Evolutionary conservation across 2,329 filamentous ascomycete genomes (phyloP).

Genomic region (Calonectria henricotiae): DNA sequence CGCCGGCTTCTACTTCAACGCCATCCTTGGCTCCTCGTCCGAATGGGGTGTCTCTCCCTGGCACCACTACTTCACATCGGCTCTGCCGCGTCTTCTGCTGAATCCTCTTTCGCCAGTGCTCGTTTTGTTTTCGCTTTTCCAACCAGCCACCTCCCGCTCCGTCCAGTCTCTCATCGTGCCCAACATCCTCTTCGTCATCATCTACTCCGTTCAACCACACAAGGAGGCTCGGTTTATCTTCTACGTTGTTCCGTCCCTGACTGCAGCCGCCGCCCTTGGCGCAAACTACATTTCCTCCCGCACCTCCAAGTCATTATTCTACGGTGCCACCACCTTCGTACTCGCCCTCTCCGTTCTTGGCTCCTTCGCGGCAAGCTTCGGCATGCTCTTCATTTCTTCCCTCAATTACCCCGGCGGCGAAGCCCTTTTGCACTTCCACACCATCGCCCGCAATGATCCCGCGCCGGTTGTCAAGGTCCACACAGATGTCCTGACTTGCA

Average conservation of each 20-base stretch:
- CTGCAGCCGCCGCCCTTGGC: conserved; percentile 81
- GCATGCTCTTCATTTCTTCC: conserved; percentile 84
- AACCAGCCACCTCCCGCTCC: conserved; percentile 63
- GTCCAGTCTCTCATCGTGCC: conserved; percentile 74
- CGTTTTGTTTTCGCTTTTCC: conserved; percentile 68
- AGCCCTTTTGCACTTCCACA: conserved; percentile 75
- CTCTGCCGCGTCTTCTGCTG: conserved; percentile 85
- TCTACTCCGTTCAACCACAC: conserved; percentile 93
- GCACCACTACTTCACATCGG: conserved; percentile 88
- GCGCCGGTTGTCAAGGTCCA: conserved; percentile 65
- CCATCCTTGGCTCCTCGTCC: conserved; percentile 84
- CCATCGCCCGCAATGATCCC: conserved; percentile 50
- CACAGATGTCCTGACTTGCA: conserved; percentile 78
- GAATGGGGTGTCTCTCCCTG: conserved; percentile 91
- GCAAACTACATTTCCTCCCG: conserved; percentile 81
- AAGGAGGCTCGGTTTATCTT: conserved; percentile 98
- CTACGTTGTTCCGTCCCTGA: conserved; percentile 87
- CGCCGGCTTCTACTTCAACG: conserved; percentile 92
- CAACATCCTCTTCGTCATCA: conserved; percentile 78
- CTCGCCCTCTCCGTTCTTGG: conserved; percentile 74
- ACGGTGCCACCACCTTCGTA: conserved; percentile 68
- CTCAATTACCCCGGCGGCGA: conserved; percentile 95
- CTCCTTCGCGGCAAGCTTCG: conserved; percentile 74
- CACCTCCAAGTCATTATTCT: conserved; percentile 73
- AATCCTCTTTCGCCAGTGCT: conserved; percentile 81